Evolutionary conservation across 1,284 basidiomycete genomes (phyloP).

Genomic region (Apiotrichum gamsii): DNA sequence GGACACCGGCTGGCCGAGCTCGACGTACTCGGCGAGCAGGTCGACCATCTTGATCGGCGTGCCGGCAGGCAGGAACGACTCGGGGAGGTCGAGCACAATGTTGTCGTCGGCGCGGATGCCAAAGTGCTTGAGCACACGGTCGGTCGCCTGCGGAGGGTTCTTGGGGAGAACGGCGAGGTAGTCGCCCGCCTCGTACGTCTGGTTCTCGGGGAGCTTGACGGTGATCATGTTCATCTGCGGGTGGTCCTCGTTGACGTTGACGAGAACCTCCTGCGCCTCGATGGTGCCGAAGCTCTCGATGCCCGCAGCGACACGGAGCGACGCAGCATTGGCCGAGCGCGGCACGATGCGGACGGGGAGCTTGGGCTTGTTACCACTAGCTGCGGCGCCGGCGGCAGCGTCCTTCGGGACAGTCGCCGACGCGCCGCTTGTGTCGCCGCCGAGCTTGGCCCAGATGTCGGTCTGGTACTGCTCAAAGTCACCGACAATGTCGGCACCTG

Average conservation of each 20-base stretch:
- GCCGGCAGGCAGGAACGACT: conserved; percentile 44
- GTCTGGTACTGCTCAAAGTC: conserved; percentile 52
- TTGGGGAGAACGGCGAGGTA: conserved; percentile 50
- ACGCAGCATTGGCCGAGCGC: conserved; percentile 9
- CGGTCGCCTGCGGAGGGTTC: conserved; percentile 8
- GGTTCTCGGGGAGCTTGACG: conserved; percentile 50
- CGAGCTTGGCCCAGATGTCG: conserved; percentile 48
- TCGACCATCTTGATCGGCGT: conserved; percentile 45
- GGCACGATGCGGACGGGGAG: conserved; percentile 3
- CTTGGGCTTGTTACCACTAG: conserved; percentile 26
- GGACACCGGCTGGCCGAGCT: conserved; percentile 43
- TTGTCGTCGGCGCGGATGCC: conserved; percentile 19
- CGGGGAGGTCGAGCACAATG: conserved; percentile 10
- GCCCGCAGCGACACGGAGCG: conserved; percentile 8
- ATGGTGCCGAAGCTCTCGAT: conserved; percentile 12
- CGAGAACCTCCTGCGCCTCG: conserved; percentile 14
- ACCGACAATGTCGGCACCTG: conserved; percentile 51
- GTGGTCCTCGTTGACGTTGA: conserved; percentile 1
- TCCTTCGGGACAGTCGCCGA: background rate
- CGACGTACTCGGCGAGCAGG: conserved; percentile 51
- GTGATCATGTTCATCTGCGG: conserved; percentile 44
- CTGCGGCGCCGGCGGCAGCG: conserved; percentile 4
- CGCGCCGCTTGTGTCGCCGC: background rate
- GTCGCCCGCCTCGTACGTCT: conserved; percentile 51
- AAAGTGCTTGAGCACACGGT: conserved; percentile 11